A percentile compares a stretch with the other conserved stretches of the same genome.
phyloP scores from a whole-genome alignment of 257 asterid genomes.

The Solanum arcanum region DNA sequence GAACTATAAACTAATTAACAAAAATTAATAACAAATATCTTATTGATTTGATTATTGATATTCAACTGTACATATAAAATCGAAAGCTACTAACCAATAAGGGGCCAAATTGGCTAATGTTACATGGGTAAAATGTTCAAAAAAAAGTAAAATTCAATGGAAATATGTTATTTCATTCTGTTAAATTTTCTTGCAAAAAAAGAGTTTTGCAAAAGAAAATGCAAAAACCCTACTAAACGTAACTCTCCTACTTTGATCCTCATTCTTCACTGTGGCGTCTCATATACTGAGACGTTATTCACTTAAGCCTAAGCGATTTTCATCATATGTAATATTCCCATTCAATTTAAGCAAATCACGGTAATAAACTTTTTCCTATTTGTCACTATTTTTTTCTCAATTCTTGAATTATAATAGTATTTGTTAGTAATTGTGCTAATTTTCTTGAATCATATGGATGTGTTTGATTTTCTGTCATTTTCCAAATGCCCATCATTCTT shows the following conservation, averaged over 20 bases:
- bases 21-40: not conserved
- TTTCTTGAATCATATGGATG: not conserved
- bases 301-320: not conserved
- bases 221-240: not conserved
- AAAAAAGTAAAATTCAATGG: too few species aligned
- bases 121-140: not conserved
- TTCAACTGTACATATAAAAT: too few species aligned
- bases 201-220: not conserved
- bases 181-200: too few species aligned
- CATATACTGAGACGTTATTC: not conserved
- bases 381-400: not conserved
- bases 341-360: not conserved
- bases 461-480: not conserved
- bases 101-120: not conserved
- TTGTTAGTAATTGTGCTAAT: not conserved
- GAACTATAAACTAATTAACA: too few species aligned
- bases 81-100: too few species aligned
- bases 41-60: too few species aligned
- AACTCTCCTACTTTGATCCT: not conserved
- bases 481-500: not conserved
- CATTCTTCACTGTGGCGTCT: constrained; percentile 4
- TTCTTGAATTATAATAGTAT: not conserved
- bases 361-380: not conserved
- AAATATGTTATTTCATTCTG: too few species aligned
- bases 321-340: not conserved